Evolutionary conservation across 768 basidiomycete genomes (phyloP), one percentile per base, ranked within the genome.

Genomic region (Hericium coralloides): DNA sequence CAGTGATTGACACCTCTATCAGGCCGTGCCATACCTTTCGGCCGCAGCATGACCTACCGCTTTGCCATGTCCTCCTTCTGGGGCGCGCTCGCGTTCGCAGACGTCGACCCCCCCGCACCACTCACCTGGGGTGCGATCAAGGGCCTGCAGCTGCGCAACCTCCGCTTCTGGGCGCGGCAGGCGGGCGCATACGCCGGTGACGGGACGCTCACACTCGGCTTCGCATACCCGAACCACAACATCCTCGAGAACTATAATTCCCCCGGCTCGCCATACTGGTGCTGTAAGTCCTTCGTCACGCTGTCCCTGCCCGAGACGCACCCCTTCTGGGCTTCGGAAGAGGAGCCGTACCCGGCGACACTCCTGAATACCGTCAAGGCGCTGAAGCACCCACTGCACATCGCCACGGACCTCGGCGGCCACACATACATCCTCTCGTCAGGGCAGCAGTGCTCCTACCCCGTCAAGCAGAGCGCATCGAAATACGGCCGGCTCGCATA

Each of bases 1-100:
- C 26, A 31, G 7, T 9, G 31, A 31, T 31, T 31, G 5, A 31
- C 31, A 63, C 31, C 22, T 1, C 22, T 38, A 48, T 6, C 57
- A 87, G 87, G 87, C 7, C 82, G 85, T 20, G 84, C 81, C 0
- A 83, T 89, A 60, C 82, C 87, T 1, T 91, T 89, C 62, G 89
- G 87, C 8, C 71, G 88, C 52, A 87, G 85, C 59, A 75, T 89
- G 73, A 84, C 84, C 4, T 89, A 89, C 65, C 79, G 89, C 47
- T 88, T 86, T 65, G 87, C 87, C n/a, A 84, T 87, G 85, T 82
- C 86, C 14, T 82, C 87, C 5, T 87, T 88, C 68, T 89, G 87
- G 80, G 83, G 84, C 12, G 85, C 85, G 4, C 65, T 88, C 37
- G 85, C 85, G 1, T 85, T 86, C 62, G 86, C 87, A 2, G 81